These are phyloP conservation scores for Trichophyton rubrum DNA, from an alignment of 2,329 filamentous ascomycete genomes.

Conservation along the genomic window DNA sequence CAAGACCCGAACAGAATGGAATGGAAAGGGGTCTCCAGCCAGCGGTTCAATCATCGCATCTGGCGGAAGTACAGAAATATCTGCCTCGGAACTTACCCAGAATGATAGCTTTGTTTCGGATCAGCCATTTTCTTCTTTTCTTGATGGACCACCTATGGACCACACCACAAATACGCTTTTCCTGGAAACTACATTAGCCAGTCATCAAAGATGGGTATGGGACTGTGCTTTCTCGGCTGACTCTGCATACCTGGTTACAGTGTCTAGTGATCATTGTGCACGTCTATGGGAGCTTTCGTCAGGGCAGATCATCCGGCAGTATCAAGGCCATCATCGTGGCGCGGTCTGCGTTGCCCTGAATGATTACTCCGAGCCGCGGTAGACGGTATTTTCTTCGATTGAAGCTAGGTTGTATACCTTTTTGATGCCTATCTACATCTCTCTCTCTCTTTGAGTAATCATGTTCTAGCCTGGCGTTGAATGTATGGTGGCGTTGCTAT, in stretches of 20 bases:
- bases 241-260: constrained; percentile 83
- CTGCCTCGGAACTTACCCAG: constrained; percentile 10
- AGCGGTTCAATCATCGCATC: background rate
- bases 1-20: constrained; percentile 2
- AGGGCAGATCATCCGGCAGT: constrained; percentile 84
- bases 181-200: constrained; percentile 73
- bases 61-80: background rate
- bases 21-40: background rate
- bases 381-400: background rate
- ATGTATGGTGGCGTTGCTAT: background rate
- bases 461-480: constrained; percentile 4
- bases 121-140: constrained; percentile 24
- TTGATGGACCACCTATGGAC: constrained; percentile 31
- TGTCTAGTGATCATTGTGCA: constrained; percentile 87
- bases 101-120: constrained; percentile 6
- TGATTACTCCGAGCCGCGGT: constrained; percentile 51
- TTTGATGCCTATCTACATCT: background rate
- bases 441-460: background rate
- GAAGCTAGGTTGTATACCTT: background rate
- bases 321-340: constrained; percentile 85
- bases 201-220: constrained; percentile 95
- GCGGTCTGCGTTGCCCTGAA: constrained; percentile 89
- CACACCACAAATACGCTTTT: constrained; percentile 47
- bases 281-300: constrained; percentile 78
- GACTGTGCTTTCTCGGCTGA: constrained; percentile 93